Percentiles rank a stretch among this genome's conserved stretches.
These are phyloP conservation scores for Myxozyma kluyveri DNA, from an alignment of 805 yeast species.

Conservation along the genomic window DNA sequence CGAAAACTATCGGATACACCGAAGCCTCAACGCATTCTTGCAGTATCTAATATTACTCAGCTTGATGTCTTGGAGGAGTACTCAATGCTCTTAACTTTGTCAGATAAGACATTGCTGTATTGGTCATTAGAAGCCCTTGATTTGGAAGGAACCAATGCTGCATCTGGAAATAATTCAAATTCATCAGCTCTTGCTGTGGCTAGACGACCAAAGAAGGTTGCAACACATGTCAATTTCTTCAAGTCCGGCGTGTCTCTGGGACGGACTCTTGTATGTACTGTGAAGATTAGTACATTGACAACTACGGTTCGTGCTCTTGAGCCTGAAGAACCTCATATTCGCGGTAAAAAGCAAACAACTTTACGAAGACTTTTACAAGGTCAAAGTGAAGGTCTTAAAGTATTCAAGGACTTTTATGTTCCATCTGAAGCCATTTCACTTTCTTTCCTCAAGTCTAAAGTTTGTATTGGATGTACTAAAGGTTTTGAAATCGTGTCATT, in stretches of 20 bases:
- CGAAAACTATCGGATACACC: constrained; percentile 38
- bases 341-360: constrained; percentile 42
- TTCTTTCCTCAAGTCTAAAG: constrained; percentile 79
- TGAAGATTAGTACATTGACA: constrained; percentile 75
- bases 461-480: constrained; percentile 93
- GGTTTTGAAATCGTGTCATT: constrained; percentile 94
- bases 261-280: constrained; percentile 82
- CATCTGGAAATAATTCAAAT: constrained; percentile 29
- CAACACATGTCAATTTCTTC: constrained; percentile 86
- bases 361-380: constrained; percentile 40
- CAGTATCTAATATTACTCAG: constrained; percentile 76
- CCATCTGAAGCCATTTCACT: constrained; percentile 88
- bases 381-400: constrained; percentile 61
- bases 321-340: constrained; percentile 66
- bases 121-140: constrained; percentile 69
- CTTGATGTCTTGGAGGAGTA: constrained; percentile 90
- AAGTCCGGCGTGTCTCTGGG: constrained; percentile 92
- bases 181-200: constrained; percentile 46
- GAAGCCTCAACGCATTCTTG: constrained; percentile 67
- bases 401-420: constrained; percentile 74
- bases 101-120: constrained; percentile 78
- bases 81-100: constrained; percentile 71
- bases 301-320: constrained; percentile 77
- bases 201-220: constrained; percentile 67
- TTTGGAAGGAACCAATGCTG: constrained; percentile 19